Evolutionary conservation across 108 stramenopile species (phyloP), one percentile per base, ranked within the genome.

Genomic region (Tribonema minus): DNA sequence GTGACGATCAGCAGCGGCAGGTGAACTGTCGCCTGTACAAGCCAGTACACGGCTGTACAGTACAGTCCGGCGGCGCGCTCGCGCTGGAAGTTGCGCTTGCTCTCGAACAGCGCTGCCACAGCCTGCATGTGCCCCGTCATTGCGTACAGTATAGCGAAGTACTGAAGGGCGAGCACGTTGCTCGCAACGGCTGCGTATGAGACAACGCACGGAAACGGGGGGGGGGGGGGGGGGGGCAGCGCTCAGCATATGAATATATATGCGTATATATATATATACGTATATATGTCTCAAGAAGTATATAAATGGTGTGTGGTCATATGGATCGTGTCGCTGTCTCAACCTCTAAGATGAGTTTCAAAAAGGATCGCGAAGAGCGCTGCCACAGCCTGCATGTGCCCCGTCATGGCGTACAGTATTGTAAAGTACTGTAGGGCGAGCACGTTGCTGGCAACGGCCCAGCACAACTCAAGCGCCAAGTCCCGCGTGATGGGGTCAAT

Each of bases 61-160:
- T 71, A 71, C 71, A 71, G 60, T 29, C 61, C 71, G 26, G 37
- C 71, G 3, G 28, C 71, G 7, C 71, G 59, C 23, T 71, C 71
- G 12, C 71, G 28, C 37, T 38, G 37, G 61, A 61, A 61, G 23
- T 71, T 59, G 26, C 38, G 27, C 61, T 61, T 71, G 41, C 60
- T 61, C 30, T 61, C 61, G 36, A 71, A 71, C 20, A 71, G 60
- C 1, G 60, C 71, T 27, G 71, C 60, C 29, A 71, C 61, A 2
- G 71, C 71, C 71, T 71, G 60, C 15, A 71, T 6, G 71, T 71
- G 71, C 34, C 71, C 71, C 61, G 71, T 71, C 1, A 71, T 29
- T 3, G 60, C 71, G 37, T 71, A 71, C 23, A 71, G 71, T 27
- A 26, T 61, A 1, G 60, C 61, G 71, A 71, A 71, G 71, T 61